phyloP scores from a whole-genome alignment of 2,329 filamentous ascomycete genomes.

The Talaromyces albobiverticillius region DNA sequence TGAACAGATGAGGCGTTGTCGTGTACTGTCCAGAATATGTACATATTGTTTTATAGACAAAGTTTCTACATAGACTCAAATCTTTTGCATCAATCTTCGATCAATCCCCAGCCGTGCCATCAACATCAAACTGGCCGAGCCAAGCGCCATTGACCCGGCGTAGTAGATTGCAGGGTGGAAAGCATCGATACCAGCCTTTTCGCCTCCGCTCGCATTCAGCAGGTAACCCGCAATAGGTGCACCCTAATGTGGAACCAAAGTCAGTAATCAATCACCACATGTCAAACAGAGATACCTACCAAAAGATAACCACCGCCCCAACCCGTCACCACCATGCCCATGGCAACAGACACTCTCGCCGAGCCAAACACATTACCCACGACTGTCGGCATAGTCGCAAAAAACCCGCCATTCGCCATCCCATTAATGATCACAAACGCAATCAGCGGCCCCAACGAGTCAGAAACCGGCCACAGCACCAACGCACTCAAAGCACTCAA shows the following conservation, averaged over 20 bases:
- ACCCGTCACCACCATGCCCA: conserved; percentile 61
- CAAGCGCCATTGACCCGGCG: conserved; percentile 53
- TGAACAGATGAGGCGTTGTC: too few species aligned
- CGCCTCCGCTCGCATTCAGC: conserved; percentile 54
- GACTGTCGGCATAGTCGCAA: conserved; percentile 62
- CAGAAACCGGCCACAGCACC: conserved; percentile 60
- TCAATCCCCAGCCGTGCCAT: conserved; percentile 46
- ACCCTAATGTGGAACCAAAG: conserved; percentile 33
- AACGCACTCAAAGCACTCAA: conserved; percentile 59
- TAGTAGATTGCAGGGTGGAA: conserved; percentile 63
- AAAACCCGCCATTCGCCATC: conserved; percentile 61
- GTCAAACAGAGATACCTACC: conserved; percentile 29
- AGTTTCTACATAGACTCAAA: too few species aligned
- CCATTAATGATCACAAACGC: conserved; percentile 61
- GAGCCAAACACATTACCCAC: conserved; percentile 60
- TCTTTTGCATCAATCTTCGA: conserved; percentile 5
- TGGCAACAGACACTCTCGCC: conserved; percentile 53
- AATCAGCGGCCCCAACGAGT: conserved; percentile 52
- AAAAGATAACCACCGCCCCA: conserved; percentile 63
- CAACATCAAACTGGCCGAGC: conserved; percentile 43
- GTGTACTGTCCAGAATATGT: too few species aligned
- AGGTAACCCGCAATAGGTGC: conserved; percentile 61
- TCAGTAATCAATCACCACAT: background rate
- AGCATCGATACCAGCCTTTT: conserved; percentile 48
- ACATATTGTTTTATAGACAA: too few species aligned